Evolutionary conservation across 805 yeast species (phyloP).

Genomic region (Yarrowia keelungensis): DNA sequence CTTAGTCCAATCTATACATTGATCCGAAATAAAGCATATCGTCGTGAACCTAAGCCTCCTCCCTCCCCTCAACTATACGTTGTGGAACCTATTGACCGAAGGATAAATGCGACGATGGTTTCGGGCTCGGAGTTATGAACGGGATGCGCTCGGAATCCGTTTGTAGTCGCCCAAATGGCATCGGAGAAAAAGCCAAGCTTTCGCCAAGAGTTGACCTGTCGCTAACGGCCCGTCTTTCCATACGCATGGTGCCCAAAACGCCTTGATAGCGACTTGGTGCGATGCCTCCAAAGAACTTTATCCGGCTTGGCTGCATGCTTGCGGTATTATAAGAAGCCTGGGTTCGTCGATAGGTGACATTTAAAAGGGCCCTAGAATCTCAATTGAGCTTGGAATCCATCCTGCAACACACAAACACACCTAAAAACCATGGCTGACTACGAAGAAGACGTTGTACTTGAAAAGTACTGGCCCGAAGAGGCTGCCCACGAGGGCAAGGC

Average conservation of each 20-base stretch:
- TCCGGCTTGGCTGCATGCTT: constrained; percentile 28
- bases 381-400: constrained; percentile 6
- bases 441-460: constrained; percentile 37
- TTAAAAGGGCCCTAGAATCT: constrained; percentile 7
- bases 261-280: background rate
- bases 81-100: constrained; percentile 8
- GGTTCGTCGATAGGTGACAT: background rate
- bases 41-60: background rate
- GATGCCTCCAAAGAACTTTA: background rate
- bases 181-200: background rate
- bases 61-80: constrained; percentile 16
- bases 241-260: constrained; percentile 3
- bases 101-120: constrained; percentile 1
- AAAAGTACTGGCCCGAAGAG: constrained; percentile 39
- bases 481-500: constrained; percentile 37
- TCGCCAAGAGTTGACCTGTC: background rate
- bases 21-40: constrained; percentile 16
- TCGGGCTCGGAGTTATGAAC: constrained; percentile 12
- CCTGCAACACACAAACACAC: background rate
- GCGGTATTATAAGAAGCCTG: constrained; percentile 17
- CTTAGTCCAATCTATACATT: background rate
- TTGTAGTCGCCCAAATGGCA: background rate
- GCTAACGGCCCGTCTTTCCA: background rate
- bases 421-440: constrained; percentile 10
- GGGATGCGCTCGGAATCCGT: too few relatives aligned